Base-by-base conservation (phyloP, 768 basidiomycete species). In the Podaxis sp. region DNA sequence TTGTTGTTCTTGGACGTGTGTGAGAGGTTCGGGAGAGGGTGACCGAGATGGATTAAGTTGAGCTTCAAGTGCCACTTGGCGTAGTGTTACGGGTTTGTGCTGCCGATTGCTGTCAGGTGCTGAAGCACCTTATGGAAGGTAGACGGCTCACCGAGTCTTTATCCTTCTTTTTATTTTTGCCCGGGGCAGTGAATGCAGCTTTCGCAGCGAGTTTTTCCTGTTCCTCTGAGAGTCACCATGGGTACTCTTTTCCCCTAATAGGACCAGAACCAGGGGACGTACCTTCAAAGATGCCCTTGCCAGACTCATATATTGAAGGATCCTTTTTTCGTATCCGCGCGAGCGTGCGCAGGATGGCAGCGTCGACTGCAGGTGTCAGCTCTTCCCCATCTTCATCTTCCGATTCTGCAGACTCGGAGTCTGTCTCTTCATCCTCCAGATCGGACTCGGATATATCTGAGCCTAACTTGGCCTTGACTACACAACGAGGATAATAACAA, bases 361-460 rank as follows among this genome's bases (percentile, higher is more conserved):
- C 97, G 69, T 98, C 96, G 55, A 98, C 85, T 0, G 88, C 89
- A 3, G 95, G 94, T 0, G 96, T 98, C 55, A 98, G 84, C 72
- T 98, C 93, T 67, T 94, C 93, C 13, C 95, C 97, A 61, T 96
- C 91, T 70, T 95, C 92, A 71, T 98, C 96, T 71, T 98, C 96
- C 1, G 86, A 86, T 68, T 94, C 92, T 47, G 85, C 88, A 29
- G 84, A 83, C 70, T 93, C 91, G 0, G 88, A 90, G 69, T 90
- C 89, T 6, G 80, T 79, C 3, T 71, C 71, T n/a, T 74, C 77
- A 2, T 79, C 79, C 2, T 82, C 85, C 17, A 79, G 79, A 1
- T 77, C 81, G 19, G 76, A 76, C 12, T 80, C 79, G 38, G 87
- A 86, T 41, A 75, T 76, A 69, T 91, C 89, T 0, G 90, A 90